These are phyloP conservation scores for Solanum okadae DNA, from an alignment of 257 asterid genomes.

Conservation along the genomic window DNA sequence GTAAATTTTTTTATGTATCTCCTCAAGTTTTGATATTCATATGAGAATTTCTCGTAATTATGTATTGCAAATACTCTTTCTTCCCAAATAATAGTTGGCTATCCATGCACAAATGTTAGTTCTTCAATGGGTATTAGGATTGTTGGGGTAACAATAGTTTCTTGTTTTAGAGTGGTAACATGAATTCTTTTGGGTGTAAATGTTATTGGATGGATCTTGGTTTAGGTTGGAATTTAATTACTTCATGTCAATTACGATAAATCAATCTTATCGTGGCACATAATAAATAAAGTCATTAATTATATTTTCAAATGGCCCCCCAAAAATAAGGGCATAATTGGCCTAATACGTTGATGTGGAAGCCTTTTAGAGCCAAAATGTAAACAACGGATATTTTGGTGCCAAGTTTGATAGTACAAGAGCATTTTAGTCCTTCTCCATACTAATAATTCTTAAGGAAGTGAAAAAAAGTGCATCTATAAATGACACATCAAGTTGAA, in stretches of 20 bases:
- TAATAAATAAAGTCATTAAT: too few relatives aligned
- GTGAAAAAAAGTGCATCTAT: neutral
- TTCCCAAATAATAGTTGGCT: too few relatives aligned
- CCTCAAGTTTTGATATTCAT: too few relatives aligned
- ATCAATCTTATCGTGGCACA: neutral
- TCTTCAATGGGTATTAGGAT: too few relatives aligned
- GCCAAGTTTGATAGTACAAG: accelerated
- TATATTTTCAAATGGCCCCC: neutral
- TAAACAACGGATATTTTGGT: neutral
- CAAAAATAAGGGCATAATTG: neutral
- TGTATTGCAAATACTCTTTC: too few relatives aligned
- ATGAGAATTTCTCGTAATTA: too few relatives aligned
- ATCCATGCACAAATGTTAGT: too few relatives aligned
- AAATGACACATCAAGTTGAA: neutral
- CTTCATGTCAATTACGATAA: neutral
- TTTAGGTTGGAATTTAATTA: neutral
- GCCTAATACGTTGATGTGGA: neutral
- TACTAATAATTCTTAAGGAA: neutral
- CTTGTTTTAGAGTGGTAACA: neutral
- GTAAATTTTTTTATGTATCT: too few relatives aligned
- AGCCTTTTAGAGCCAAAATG: neutral
- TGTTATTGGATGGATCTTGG: neutral
- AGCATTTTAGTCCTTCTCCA: neutral
- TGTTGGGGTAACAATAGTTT: neutral
- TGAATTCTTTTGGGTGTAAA: too few relatives aligned